A percentile compares a stretch with the other conserved stretches of the same genome.
Conservation (phyloP, 495 filamentous ascomycete genomes). For the Collariella sp. region DNA sequence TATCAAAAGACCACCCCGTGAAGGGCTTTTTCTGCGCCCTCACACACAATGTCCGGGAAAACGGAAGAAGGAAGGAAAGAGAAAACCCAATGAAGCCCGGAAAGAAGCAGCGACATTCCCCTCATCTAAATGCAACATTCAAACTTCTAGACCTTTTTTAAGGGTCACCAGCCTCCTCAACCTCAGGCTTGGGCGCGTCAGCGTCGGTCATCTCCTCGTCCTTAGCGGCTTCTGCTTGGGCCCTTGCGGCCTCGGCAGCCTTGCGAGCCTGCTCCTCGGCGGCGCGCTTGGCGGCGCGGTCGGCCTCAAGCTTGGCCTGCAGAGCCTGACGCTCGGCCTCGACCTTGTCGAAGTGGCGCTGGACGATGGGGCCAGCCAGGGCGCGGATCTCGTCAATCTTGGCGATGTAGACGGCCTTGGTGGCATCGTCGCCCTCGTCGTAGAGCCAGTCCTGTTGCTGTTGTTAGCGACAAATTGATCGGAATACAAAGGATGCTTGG, state of each 20-base stretch:
- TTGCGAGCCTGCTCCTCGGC: constrained; percentile 55
- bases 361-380: constrained; percentile 81
- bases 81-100: neutral
- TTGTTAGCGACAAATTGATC: neutral
- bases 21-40: constrained; percentile 5
- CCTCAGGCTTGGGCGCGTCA: constrained; percentile 41
- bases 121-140: neutral
- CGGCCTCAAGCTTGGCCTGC: constrained; percentile 70
- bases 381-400: constrained; percentile 96
- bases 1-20: constrained; percentile 20
- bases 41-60: constrained; percentile 3
- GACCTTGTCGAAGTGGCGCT: constrained; percentile 89
- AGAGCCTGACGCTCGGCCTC: constrained; percentile 79
- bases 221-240: constrained; percentile 25
- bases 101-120: neutral
- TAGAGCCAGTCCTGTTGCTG: constrained; percentile 85
- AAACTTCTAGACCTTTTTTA: too few species aligned
- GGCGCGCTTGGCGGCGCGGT: constrained; percentile 68
- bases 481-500: neutral
- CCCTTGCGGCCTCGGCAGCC: constrained; percentile 40
- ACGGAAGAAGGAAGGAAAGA: constrained; percentile 9
- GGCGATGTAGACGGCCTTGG: constrained; percentile 82
- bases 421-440: constrained; percentile 91
- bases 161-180: constrained; percentile 27
- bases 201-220: constrained; percentile 53